These are phyloP conservation scores for Aureobasidium subglaciale DNA, from an alignment of 2,329 filamentous ascomycete species.

Conservation along the genomic window DNA sequence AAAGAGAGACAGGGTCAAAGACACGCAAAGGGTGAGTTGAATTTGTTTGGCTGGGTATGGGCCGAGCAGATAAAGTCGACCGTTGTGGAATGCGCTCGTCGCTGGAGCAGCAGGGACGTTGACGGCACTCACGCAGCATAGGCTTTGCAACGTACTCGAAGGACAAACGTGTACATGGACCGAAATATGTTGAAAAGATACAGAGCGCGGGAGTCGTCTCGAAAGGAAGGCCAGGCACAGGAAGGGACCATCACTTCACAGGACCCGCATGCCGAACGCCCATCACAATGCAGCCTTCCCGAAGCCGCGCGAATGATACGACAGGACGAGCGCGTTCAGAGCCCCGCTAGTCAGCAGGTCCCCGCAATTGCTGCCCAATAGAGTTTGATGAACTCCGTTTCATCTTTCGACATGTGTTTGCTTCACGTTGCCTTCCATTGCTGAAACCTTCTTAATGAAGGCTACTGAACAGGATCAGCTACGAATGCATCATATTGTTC, in stretches of 20 bases:
- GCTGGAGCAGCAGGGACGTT: conserved; percentile 5
- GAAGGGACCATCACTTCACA: conserved; percentile 3
- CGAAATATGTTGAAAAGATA: not conserved
- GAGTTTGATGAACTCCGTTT: not conserved
- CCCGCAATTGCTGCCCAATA: conserved; percentile 1
- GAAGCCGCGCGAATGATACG: conserved; percentile 1
- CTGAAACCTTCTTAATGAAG: too few species aligned
- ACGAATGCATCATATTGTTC: too few species aligned
- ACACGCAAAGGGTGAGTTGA: not conserved
- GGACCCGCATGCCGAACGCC: not conserved
- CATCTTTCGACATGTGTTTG: not conserved
- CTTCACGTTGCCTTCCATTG: not conserved
- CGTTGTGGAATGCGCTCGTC: conserved; percentile 13
- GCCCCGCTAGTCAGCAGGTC: not conserved
- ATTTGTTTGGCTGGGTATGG: not conserved
- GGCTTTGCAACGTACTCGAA: too few species aligned
- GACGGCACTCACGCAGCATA: not conserved
- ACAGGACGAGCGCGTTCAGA: not conserved
- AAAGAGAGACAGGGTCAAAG: not conserved
- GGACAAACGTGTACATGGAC: not conserved
- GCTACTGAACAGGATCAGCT: too few species aligned
- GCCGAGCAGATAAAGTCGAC: not conserved
- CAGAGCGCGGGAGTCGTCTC: not conserved
- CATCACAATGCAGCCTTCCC: conserved; percentile 1
- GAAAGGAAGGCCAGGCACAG: not conserved